Evolutionary conservation across 345 rosid genomes (phyloP).

Genomic region (Acer saccharum): DNA sequence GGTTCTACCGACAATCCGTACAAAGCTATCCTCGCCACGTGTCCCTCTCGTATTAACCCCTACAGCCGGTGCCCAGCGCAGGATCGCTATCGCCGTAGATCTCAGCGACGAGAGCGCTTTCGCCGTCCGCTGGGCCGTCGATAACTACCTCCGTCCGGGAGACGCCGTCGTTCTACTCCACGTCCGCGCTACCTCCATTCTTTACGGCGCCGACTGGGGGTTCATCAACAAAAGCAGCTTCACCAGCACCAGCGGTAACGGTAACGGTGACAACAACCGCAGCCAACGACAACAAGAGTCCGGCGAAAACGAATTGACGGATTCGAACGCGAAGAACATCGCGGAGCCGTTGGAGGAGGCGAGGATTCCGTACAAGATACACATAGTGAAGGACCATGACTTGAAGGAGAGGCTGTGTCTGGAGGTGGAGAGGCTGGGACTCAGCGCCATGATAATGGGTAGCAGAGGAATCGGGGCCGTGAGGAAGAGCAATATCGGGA

Average conservation of each 20-base stretch:
- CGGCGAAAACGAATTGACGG: slow-evolving; percentile 46
- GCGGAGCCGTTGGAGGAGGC: slow-evolving; percentile 76
- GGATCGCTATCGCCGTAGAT: slow-evolving; percentile 69
- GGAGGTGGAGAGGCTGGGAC: slow-evolving; percentile 83
- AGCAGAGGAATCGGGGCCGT: slow-evolving; percentile 83
- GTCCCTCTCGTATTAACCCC: slow-evolving; percentile 31
- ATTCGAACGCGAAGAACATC: slow-evolving; percentile 54
- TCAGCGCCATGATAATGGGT: slow-evolving; percentile 87
- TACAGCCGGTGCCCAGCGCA: slow-evolving; percentile 48
- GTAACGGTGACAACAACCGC: background rate
- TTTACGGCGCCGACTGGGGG: slow-evolving; percentile 83
- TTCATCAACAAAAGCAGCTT: slow-evolving; percentile 37
- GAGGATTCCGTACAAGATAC: slow-evolving; percentile 67
- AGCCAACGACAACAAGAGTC: background rate
- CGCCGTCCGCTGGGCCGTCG: slow-evolving; percentile 69
- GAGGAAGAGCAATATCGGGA: slow-evolving; percentile 48
- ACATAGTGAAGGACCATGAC: slow-evolving; percentile 84
- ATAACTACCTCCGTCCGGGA: slow-evolving; percentile 66
- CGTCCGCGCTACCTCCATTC: slow-evolving; percentile 58
- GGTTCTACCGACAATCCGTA: slow-evolving; percentile 24
- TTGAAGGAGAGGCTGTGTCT: slow-evolving; percentile 88
- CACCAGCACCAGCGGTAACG: slow-evolving; percentile 8
- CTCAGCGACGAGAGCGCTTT: slow-evolving; percentile 69
- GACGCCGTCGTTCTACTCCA: slow-evolving; percentile 67
- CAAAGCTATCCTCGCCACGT: slow-evolving; percentile 33